These are phyloP conservation scores for Pisolithus tinctorius DNA, from an alignment of 768 basidiomycete species.

Conservation along the genomic window DNA sequence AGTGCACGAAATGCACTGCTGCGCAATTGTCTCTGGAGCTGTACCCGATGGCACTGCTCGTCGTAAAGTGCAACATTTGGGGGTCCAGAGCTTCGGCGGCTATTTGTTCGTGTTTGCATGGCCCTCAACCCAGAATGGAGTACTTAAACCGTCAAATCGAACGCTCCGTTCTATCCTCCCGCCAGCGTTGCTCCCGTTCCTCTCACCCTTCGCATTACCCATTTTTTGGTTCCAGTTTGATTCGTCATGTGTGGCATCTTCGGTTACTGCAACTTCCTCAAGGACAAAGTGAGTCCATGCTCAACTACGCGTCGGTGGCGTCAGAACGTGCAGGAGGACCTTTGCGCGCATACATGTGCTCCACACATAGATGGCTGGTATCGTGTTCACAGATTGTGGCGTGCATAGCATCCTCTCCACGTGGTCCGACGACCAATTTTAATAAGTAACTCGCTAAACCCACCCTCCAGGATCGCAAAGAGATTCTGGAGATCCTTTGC, in stretches of 20 bases:
- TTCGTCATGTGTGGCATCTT: conserved; percentile 89
- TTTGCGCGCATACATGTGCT: not conserved
- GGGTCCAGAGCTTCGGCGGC: not conserved
- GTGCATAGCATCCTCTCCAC: not conserved
- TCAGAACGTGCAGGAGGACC: not conserved
- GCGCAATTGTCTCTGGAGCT: not conserved
- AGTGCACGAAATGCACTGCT: not conserved
- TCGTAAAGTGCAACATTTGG: not conserved
- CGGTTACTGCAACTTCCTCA: conserved; percentile 89
- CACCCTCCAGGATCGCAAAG: conserved; percentile 65
- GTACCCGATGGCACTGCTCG: not conserved
- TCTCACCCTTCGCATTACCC: not conserved
- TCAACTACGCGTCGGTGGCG: not conserved
- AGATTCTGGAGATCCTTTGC: conserved; percentile 84
- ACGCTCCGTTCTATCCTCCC: conserved; percentile 11
- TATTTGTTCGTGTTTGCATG: conserved; percentile 26
- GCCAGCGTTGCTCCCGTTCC: conserved; percentile 8
- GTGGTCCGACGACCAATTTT: not conserved
- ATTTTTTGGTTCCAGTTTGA: not conserved
- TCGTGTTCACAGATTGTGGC: not conserved
- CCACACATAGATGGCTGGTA: not conserved
- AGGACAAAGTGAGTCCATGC: conserved; percentile 71
- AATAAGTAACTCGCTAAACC: conserved; percentile 5
- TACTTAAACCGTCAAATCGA: conserved; percentile 23
- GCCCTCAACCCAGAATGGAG: conserved; percentile 24